Conservation (phyloP, 352 stramenopile genomes). For the Phytophthora syringae region DNA sequence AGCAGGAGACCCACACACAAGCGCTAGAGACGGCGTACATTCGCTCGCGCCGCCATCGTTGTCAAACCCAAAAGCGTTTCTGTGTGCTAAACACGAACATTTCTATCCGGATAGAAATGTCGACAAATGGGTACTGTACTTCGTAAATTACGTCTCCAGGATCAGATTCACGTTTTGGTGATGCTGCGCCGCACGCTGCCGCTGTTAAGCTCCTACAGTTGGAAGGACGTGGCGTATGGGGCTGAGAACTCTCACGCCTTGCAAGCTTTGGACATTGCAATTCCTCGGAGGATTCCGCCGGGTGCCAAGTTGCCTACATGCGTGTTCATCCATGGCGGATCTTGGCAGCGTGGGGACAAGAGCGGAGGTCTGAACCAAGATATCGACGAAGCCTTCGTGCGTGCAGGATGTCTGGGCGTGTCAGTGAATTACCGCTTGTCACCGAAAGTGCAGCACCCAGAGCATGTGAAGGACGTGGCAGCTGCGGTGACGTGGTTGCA, state of each 20-base stretch:
- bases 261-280: conserved; percentile 74
- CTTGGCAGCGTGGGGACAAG: conserved; percentile 88
- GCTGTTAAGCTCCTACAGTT: conserved; percentile 47
- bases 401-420: conserved; percentile 60
- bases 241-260: conserved; percentile 41
- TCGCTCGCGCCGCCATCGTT: conserved; percentile 33
- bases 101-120: too few species aligned
- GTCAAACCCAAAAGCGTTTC: too few species aligned
- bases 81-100: too few species aligned
- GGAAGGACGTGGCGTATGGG: conserved; percentile 78
- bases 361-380: conserved; percentile 62
- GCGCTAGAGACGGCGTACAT: conserved; percentile 21
- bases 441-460: conserved; percentile 74
- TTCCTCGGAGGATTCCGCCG: conserved; percentile 41
- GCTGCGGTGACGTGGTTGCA: conserved; percentile 69
- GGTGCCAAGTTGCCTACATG: conserved; percentile 59
- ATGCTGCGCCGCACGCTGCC: conserved; percentile 43
- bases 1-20: neutral
- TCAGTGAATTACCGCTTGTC: conserved; percentile 87
- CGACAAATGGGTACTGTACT: too few species aligned
- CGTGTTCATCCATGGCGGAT: conserved; percentile 85
- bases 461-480: conserved; percentile 71
- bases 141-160: too few species aligned
- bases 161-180: too few species aligned
- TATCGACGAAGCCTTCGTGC: conserved; percentile 68